phyloP scores from a whole-genome alignment of 2,329 filamentous ascomycete species.

The Cladosporium austrohemisphaericum region DNA sequence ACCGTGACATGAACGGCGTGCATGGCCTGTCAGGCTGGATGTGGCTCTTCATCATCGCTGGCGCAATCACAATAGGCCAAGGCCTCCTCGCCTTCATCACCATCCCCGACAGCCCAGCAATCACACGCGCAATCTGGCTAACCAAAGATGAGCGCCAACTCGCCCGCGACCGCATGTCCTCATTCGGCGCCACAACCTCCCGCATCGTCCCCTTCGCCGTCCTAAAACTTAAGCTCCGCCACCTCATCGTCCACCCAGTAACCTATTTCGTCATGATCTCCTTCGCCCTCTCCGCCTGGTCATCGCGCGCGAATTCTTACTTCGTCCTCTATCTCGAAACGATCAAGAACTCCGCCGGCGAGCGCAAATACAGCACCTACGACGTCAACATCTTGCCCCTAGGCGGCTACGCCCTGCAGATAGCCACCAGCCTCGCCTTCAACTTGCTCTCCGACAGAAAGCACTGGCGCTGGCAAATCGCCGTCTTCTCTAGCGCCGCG shows the following conservation, averaged over 20 bases:
- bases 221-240: neutral
- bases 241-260: neutral
- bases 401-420: neutral
- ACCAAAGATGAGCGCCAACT: neutral
- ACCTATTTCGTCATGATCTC: slow-evolving; percentile 4
- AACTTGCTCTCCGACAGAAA: slow-evolving; percentile 1
- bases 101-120: slow-evolving; percentile 32
- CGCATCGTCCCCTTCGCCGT: slow-evolving; percentile 1
- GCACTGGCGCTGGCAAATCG: slow-evolving; percentile 6
- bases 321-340: slow-evolving; percentile 2
- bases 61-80: slow-evolving; percentile 6
- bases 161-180: neutral
- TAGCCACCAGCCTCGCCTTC: slow-evolving; percentile 1
- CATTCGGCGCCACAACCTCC: neutral
- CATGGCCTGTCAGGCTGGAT: slow-evolving; percentile 11
- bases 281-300: slow-evolving; percentile 3
- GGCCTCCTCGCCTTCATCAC: slow-evolving; percentile 10
- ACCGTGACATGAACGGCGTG: slow-evolving; percentile 29
- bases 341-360: neutral
- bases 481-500: neutral
- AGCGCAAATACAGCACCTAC: slow-evolving; percentile 8
- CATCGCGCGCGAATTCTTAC: neutral
- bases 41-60: slow-evolving; percentile 16
- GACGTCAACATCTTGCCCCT: slow-evolving; percentile 5
- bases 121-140: slow-evolving; percentile 46